Conservation (phyloP, 139 green algal genomes). For the Trebouxia sp. region DNA sequence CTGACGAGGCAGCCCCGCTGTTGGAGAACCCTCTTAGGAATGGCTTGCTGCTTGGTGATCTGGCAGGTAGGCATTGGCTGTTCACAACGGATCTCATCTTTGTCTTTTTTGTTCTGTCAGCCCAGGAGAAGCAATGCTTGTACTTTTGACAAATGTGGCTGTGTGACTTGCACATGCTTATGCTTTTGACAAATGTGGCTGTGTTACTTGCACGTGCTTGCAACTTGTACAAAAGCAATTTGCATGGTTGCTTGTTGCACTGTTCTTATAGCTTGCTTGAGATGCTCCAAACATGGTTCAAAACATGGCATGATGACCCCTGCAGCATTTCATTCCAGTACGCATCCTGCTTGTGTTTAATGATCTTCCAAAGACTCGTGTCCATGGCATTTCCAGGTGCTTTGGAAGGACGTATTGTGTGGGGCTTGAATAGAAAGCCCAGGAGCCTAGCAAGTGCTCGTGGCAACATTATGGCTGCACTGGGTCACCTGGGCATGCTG, state of each 20-base stretch:
- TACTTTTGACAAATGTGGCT: too few relatives aligned
- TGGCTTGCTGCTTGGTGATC: not conserved
- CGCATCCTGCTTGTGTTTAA: too few relatives aligned
- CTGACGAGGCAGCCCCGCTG: conserved; percentile 8
- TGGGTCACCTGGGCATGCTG: conserved; percentile 33
- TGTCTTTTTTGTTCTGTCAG: too few relatives aligned
- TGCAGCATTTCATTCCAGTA: too few relatives aligned
- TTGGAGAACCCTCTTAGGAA: conserved; percentile 23
- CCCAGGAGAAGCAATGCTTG: too few relatives aligned
- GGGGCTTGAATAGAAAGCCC: not conserved
- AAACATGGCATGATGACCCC: too few relatives aligned
- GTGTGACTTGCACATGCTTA: not conserved
- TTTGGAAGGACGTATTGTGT: conserved; percentile 13
- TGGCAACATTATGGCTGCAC: conserved; percentile 13
- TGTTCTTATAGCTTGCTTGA: too few relatives aligned
- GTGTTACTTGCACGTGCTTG: not conserved
- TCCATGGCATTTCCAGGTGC: not conserved
- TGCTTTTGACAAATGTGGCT: not conserved
- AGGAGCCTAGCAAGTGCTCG: not conserved
- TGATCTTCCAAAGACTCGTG: too few relatives aligned
- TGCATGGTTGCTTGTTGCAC: too few relatives aligned
- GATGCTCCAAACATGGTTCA: too few relatives aligned
- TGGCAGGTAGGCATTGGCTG: conserved; percentile 25
- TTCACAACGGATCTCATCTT: too few relatives aligned
- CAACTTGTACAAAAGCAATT: not conserved